Evolutionary conservation across 345 rosid genomes (phyloP).

Genomic region (Corchorus capsularis): DNA sequence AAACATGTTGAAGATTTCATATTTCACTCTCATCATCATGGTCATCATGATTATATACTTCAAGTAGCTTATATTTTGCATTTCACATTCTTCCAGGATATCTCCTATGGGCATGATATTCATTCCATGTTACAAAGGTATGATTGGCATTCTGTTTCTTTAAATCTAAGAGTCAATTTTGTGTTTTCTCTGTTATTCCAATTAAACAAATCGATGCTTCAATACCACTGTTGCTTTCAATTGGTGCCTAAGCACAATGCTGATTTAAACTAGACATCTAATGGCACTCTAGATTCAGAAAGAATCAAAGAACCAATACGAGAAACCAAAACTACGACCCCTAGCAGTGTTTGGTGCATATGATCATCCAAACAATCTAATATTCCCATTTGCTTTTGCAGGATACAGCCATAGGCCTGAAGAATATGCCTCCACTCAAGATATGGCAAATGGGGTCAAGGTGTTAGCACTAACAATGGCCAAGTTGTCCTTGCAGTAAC

Average conservation of each 20-base stretch:
- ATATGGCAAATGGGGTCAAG: conserved; percentile 80
- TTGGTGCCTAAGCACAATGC: not conserved
- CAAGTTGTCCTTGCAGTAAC: conserved; percentile 57
- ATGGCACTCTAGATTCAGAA: not conserved
- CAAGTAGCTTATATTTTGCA: not conserved
- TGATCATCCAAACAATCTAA: conserved; percentile 1
- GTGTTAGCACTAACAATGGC: conserved; percentile 76
- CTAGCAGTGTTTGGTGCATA: not conserved
- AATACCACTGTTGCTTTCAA: not conserved
- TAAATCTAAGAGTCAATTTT: not conserved
- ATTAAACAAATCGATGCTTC: not conserved
- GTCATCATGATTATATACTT: not conserved
- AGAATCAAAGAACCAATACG: not conserved
- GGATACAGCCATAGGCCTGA: conserved; percentile 98
- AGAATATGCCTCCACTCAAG: conserved; percentile 67
- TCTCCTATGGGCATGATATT: conserved; percentile 98
- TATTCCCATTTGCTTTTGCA: conserved; percentile 39
- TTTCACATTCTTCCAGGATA: conserved; percentile 51
- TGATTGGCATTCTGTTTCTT: conserved; percentile 16
- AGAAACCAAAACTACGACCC: not conserved
- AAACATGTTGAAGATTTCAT: not conserved
- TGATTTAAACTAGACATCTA: not conserved
- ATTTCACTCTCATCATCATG: not conserved
- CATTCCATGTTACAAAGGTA: conserved; percentile 97
- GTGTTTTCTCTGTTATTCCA: not conserved